Conservation (phyloP, 2,329 filamentous ascomycete genomes). For the Fusarium sp. region DNA sequence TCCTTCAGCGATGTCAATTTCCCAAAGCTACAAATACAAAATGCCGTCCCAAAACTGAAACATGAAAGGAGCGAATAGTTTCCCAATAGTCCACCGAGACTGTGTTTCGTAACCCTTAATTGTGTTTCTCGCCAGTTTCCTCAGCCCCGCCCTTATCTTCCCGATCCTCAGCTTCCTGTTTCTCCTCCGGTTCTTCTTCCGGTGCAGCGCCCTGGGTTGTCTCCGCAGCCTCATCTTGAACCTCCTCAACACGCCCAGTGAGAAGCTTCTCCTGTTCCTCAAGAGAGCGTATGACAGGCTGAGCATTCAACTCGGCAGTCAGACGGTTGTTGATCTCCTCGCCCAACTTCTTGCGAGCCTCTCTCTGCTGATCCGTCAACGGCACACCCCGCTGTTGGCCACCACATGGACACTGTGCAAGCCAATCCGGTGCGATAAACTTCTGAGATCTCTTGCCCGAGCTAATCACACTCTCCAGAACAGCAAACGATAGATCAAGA, state of each 20-base stretch:
- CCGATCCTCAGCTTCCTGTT: accelerated
- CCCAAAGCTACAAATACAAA: too few relatives aligned
- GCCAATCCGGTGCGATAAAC: neutral
- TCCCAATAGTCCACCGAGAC: accelerated
- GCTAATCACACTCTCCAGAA: neutral
- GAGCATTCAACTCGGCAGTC: neutral
- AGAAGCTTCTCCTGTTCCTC: neutral
- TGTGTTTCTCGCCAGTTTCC: neutral
- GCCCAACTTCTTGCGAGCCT: neutral
- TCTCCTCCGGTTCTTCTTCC: accelerated
- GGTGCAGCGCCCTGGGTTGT: accelerated
- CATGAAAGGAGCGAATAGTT: accelerated
- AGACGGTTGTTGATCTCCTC: slow-evolving; percentile 5
- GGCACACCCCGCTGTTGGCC: accelerated
- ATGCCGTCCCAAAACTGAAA: neutral
- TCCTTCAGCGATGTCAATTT: neutral
- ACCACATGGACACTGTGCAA: neutral
- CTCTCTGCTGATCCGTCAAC: neutral
- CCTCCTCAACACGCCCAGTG: neutral
- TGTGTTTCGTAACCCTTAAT: accelerated
- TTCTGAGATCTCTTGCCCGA: neutral
- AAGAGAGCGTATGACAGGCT: neutral
- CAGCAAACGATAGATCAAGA: neutral
- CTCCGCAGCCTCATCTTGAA: neutral
- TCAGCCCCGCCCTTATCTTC: accelerated